Evolutionary conservation across 140 eudicot species (phyloP).

Genomic region (Stevia rebaudiana): DNA sequence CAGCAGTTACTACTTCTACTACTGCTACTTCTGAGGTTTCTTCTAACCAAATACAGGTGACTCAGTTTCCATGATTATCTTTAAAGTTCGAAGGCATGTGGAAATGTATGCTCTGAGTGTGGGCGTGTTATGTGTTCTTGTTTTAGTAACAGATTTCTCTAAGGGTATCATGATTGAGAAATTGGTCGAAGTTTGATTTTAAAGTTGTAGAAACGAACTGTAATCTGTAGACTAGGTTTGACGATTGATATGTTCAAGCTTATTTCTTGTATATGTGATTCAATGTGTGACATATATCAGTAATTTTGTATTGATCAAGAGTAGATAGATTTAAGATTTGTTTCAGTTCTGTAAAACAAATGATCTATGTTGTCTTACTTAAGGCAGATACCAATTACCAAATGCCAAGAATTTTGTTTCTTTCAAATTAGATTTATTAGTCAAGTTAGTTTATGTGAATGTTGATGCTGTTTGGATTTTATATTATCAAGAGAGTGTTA

Average conservation of each 20-base stretch:
- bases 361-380: neutral
- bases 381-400: neutral
- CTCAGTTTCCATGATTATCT: neutral
- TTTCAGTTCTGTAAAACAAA: neutral
- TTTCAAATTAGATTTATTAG: neutral
- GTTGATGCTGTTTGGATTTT: neutral
- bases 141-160: neutral
- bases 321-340: neutral
- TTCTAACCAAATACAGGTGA: constrained; percentile 21
- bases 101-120: neutral
- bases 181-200: neutral
- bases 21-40: constrained; percentile 4
- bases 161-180: neutral
- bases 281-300: neutral
- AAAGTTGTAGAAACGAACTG: neutral
- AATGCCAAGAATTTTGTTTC: neutral
- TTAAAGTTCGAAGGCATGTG: neutral
- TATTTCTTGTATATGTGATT: neutral
- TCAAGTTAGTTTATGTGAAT: constrained; percentile 6
- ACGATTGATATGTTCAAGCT: neutral
- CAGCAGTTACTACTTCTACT: constrained; percentile 14
- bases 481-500: too few relatives aligned
- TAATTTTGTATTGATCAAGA: neutral
- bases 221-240: neutral
- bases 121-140: neutral